Conservation (phyloP, 345 rosid genomes). For the Capsella bursapastoris region DNA sequence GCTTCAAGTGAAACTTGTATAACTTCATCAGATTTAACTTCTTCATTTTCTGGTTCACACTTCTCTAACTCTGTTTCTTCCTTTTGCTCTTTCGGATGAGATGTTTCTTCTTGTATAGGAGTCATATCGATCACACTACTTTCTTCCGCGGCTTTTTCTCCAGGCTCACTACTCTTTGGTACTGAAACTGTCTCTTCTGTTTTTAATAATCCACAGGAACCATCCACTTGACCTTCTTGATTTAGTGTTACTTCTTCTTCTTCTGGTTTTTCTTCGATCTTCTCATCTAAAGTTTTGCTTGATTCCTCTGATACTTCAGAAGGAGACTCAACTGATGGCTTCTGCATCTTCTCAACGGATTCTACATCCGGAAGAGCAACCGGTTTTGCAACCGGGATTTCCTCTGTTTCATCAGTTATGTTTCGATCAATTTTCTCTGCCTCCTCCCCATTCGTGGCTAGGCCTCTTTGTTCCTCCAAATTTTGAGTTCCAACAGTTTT, state of each 20-base stretch:
- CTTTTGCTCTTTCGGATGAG: not conserved
- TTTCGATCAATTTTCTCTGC: conserved; percentile 22
- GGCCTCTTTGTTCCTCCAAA: conserved; percentile 28
- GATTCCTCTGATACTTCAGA: conserved; percentile 42
- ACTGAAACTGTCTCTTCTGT: conserved; percentile 23
- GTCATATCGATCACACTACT: conserved; percentile 5
- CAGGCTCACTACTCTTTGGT: not conserved
- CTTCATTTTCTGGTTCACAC: conserved; percentile 30
- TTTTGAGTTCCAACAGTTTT: conserved; percentile 3
- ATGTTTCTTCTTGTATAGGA: conserved; percentile 23
- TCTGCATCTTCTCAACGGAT: conserved; percentile 26
- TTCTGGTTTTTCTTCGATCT: conserved; percentile 2
- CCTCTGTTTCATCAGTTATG: conserved; percentile 17
- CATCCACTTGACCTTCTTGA: conserved; percentile 23
- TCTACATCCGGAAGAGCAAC: conserved; percentile 6
- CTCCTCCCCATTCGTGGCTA: not conserved
- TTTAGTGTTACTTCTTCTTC: conserved; percentile 16
- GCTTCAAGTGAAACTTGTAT: conserved; percentile 27
- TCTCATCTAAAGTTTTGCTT: conserved; percentile 27
- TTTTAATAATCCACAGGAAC: conserved; percentile 10
- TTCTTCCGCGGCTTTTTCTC: conserved; percentile 5
- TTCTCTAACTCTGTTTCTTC: conserved; percentile 20
- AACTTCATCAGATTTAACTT: conserved; percentile 22
- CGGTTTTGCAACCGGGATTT: not conserved
- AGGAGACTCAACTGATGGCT: conserved; percentile 16